Evolutionary conservation across 352 stramenopile species (phyloP).

Genomic region (Phytophthora hibernalis): DNA sequence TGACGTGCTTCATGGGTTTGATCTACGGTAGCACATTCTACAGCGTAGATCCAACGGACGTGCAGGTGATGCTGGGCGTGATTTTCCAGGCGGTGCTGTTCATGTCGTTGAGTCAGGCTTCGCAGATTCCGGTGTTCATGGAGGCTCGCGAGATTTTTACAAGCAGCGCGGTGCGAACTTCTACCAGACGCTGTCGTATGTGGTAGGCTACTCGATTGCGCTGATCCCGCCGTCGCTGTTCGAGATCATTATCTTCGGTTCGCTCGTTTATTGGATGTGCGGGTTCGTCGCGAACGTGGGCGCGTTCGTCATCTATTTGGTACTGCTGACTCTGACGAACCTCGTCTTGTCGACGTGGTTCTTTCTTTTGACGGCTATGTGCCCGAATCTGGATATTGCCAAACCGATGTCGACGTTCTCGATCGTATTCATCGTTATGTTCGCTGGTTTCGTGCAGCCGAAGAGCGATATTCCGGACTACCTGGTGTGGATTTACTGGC

Average conservation of each 20-base stretch:
- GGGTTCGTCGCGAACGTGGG: slow-evolving; percentile 45
- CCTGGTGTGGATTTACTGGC: slow-evolving; percentile 15
- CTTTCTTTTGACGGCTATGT: slow-evolving; percentile 11
- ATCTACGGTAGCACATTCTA: neutral
- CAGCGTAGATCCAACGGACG: slow-evolving; percentile 5
- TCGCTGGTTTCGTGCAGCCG: slow-evolving; percentile 11
- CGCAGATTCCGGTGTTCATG: slow-evolving; percentile 14
- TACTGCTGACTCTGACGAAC: slow-evolving; percentile 6
- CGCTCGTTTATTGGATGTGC: slow-evolving; percentile 88
- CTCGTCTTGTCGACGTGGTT: slow-evolving; percentile 10
- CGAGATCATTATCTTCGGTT: slow-evolving; percentile 60
- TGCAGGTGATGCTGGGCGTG: slow-evolving; percentile 10
- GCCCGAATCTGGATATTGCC: slow-evolving; percentile 11
- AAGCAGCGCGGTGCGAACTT: slow-evolving; percentile 13
- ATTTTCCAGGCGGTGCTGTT: slow-evolving; percentile 16
- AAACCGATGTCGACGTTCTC: slow-evolving; percentile 15
- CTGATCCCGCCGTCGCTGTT: slow-evolving; percentile 15
- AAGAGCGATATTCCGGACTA: slow-evolving; percentile 17
- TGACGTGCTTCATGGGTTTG: slow-evolving; percentile 17
- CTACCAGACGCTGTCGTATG: slow-evolving; percentile 16
- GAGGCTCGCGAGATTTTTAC: slow-evolving; percentile 15
- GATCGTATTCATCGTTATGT: slow-evolving; percentile 15
- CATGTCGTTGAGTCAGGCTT: slow-evolving; percentile 14
- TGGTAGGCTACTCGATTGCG: slow-evolving; percentile 9
- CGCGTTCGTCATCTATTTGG: slow-evolving; percentile 15